Base-by-base conservation (phyloP, 1,284 basidiomycete genomes). In the Schizopora paradoxa region DNA sequence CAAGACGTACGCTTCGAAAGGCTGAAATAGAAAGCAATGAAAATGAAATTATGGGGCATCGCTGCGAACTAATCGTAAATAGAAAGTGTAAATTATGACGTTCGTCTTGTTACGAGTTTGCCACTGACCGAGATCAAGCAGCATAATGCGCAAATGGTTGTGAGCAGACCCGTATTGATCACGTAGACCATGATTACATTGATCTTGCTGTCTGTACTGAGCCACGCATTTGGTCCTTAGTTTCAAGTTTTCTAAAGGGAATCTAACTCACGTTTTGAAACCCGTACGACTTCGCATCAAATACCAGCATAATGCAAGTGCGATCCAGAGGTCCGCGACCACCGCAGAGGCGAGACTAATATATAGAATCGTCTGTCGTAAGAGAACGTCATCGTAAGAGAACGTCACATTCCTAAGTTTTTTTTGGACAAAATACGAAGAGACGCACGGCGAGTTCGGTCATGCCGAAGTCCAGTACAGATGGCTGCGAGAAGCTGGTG, bases 11-110 rank as follows among this genome's bases (percentile, higher is more conserved):
- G 40, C 38, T 58, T 58, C 23, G 56, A 51, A 31, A 58, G 53
- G 11, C 50, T 43, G 40, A 55, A 53, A 29, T 58, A 56, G 41
- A 58, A 52, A 1, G 50, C 56, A 31, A 58, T 55, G 43, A 55
- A 58, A 33, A 58, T 38, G 45, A 56, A 58, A 40, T 55, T 56
- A 41, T 54, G 27, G 3, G 56, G 55, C 50, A 56, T 55, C 16
- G 29, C 45, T 0, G 55, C 52, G 43, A 50, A 58, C 56, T 58
- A 39, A n/a, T n/a, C 4, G 16, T 14, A 43, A 42, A 27, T 11
- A 6, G 13, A 14, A 5, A 22, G 22, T 23, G 4, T 25, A 23
- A 42, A 27, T 22, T 18, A 8, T 13, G 34, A 29, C n/a, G n/a
- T 42, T 44, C 29, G 48, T 35, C 16, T 41, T 27, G 27, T 46